Conservation (phyloP, 2,329 filamentous ascomycete genomes). For the Colletotrichum horii region DNA sequence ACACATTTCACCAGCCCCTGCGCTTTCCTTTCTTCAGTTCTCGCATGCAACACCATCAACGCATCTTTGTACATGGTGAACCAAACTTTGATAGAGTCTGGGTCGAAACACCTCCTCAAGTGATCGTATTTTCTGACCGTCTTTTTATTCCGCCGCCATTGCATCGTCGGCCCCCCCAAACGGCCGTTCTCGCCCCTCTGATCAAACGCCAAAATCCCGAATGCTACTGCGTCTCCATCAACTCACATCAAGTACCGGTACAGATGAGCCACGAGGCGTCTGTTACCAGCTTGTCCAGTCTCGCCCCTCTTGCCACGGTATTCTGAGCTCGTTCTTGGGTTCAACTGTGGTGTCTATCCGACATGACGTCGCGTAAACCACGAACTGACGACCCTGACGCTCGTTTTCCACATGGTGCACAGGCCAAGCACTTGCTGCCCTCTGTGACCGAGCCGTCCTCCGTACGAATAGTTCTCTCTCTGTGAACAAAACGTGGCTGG, state of each 20-base stretch:
- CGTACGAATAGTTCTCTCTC: neutral
- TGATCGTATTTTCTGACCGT: conserved; percentile 1
- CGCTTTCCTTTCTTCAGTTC: neutral
- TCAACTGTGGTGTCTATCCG: neutral
- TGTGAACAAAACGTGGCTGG: neutral
- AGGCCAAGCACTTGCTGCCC: neutral
- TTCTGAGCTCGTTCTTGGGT: neutral
- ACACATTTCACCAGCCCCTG: neutral
- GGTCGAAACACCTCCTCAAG: conserved; percentile 1
- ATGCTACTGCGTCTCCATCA: neutral
- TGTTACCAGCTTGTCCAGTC: neutral
- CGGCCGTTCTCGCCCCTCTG: neutral
- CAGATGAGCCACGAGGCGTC: neutral
- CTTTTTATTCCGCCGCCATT: neutral
- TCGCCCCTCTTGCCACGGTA: neutral
- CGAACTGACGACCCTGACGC: neutral
- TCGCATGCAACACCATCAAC: neutral
- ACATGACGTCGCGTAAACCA: neutral
- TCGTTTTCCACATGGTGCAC: neutral
- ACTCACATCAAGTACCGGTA: neutral
- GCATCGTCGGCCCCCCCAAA: neutral
- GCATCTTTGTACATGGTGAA: neutral
- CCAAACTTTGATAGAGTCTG: neutral
- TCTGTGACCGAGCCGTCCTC: neutral
- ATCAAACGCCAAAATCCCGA: neutral